Conservation (phyloP, 1,284 basidiomycete species). For the Rhodotorula sp. region DNA sequence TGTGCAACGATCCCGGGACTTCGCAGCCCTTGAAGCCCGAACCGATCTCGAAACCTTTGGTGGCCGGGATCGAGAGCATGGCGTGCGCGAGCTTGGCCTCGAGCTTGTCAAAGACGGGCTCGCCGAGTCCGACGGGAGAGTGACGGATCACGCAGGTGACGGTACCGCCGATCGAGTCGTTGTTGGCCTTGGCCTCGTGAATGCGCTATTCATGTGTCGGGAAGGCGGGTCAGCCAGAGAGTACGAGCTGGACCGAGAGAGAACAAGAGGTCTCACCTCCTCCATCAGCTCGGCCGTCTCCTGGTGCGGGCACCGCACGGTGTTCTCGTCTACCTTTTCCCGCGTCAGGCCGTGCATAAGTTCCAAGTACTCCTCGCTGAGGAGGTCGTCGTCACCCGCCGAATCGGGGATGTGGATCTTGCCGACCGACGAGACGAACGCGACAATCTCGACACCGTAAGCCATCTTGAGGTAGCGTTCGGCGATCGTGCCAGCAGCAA, state of each 20-base stretch:
- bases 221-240: not conserved
- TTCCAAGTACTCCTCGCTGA: constrained; percentile 78
- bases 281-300: constrained; percentile 88
- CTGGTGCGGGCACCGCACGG: constrained; percentile 85
- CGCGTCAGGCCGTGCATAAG: constrained; percentile 79
- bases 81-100: constrained; percentile 95
- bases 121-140: constrained; percentile 86
- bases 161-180: constrained; percentile 95
- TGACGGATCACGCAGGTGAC: constrained; percentile 94
- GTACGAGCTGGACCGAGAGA: not conserved
- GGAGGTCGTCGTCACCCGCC: constrained; percentile 71
- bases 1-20: constrained; percentile 88
- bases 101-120: constrained; percentile 98
- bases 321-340: constrained; percentile 80
- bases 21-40: constrained; percentile 96
- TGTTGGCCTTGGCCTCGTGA: constrained; percentile 80
- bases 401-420: constrained; percentile 72
- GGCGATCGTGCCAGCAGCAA: constrained; percentile 96
- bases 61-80: constrained; percentile 98
- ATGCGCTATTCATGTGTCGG: constrained; percentile 66
- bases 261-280: constrained; percentile 56
- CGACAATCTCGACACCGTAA: constrained; percentile 90
- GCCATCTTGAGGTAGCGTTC: constrained; percentile 90
- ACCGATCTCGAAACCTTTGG: constrained; percentile 97
- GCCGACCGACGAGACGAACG: constrained; percentile 94